Base-by-base conservation (phyloP, 2,329 filamentous ascomycete genomes). In the Aspergillus brunneoviolaceus region DNA sequence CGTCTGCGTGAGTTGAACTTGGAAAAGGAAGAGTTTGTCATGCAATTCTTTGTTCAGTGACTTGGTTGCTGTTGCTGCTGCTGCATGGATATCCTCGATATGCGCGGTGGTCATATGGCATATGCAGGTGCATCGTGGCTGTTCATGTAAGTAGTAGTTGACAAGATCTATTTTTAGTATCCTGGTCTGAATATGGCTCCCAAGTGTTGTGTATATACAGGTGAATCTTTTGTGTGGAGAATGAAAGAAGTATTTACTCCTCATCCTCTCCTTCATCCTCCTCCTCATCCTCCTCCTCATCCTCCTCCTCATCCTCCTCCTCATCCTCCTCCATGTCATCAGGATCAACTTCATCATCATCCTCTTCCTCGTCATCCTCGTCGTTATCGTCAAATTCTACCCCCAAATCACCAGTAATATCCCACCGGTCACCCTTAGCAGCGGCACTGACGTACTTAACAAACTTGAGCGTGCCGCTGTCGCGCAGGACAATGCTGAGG, bases 381-480 rank as follows among this genome's bases (percentile, higher is more conserved):
- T 78, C 82, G 47, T 81, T 81, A 12, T 83, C 84, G 14, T 79
- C 81, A 65, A 83, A 83, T 55, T 82, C 82, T 33, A 96, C 88
- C 25, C 89, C 91, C 74, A 90, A 91, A 35, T 87, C 87, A 0
- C 87, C 95, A 51, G 87, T 89, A 53, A 98, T 82, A 78, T 99
- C 95, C 92, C 93, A 98, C 49, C 95, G 84, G 77, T 98, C 95
- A 0, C 95, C 95, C 71, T 86, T 86, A 7, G 95, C 95, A 54
- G 84, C 85, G 61, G 83, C 83, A 76, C 90, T 96, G 23, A 99
- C 89, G 75, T 98, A 99, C 81, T 98, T 99, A 70, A 98, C 92
- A 73, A 99, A 99, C 74, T 91, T 89, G 72, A 99, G 81, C 14
- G 90, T 89, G 14, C 91, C 93, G 66, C 86, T 87, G 73, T 99